Percentiles rank a stretch among this genome's conserved stretches.
Evolutionary conservation across 202 grass and related monocot species (phyloP).

Genomic region (Hordeum pubiflorum): DNA sequence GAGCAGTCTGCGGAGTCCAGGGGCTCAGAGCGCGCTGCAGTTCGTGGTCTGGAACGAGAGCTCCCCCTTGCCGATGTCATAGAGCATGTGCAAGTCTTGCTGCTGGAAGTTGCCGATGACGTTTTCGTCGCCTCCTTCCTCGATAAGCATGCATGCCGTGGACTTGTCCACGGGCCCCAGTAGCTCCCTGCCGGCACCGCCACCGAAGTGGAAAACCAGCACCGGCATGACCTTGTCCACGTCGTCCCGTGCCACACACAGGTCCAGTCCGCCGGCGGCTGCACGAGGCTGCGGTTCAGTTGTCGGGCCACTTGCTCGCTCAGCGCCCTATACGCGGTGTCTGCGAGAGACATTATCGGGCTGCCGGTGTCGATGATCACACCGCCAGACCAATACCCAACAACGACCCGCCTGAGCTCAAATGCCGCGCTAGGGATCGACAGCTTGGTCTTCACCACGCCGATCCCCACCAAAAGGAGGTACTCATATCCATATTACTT

Average conservation of each 20-base stretch:
- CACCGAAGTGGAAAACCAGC: slow-evolving; percentile 20
- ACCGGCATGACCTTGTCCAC: background rate
- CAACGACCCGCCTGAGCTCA: too few relatives aligned
- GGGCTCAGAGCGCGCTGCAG: slow-evolving; percentile 7
- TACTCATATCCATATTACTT: too few relatives aligned
- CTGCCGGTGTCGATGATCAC: too few relatives aligned
- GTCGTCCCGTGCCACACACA: background rate
- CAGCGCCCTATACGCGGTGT: background rate
- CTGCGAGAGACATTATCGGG: background rate
- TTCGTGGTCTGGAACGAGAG: slow-evolving; percentile 25
- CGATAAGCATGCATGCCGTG: slow-evolving; percentile 17
- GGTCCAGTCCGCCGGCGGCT: background rate
- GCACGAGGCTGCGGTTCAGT: background rate
- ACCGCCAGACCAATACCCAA: too few relatives aligned
- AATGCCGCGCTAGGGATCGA: too few relatives aligned
- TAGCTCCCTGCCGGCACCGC: slow-evolving; percentile 22
- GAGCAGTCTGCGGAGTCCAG: too few relatives aligned
- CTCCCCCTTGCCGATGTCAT: background rate
- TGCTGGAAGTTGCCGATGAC: slow-evolving; percentile 33
- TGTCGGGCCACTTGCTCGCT: background rate
- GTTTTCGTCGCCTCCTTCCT: background rate
- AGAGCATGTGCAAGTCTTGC: slow-evolving; percentile 35
- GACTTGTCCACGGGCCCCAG: background rate
- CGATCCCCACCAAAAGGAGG: too few relatives aligned
- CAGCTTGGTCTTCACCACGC: too few relatives aligned